Evolutionary conservation across 331 rosid genomes (phyloP).

Genomic region (Phaseolus coccineus): DNA sequence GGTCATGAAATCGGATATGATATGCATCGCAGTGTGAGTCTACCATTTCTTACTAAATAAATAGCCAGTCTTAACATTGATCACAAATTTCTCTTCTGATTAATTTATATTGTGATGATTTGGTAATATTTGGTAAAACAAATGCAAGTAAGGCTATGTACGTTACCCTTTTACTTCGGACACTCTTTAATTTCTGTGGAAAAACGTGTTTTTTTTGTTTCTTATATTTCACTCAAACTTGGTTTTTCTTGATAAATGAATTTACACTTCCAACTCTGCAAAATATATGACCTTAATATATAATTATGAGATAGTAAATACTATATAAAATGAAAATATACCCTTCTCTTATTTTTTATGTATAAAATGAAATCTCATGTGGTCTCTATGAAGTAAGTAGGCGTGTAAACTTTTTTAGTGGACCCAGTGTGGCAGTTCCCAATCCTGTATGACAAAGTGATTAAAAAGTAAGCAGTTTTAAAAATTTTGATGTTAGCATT

Average conservation of each 20-base stretch:
- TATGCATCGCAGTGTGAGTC: slow-evolving; percentile 68
- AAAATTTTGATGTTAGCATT: background rate
- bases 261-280: too few relatives aligned
- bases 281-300: too few relatives aligned
- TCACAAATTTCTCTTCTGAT: background rate
- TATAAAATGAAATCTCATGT: background rate
- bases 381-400: background rate
- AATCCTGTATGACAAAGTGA: background rate
- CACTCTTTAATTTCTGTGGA: too few relatives aligned
- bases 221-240: too few relatives aligned
- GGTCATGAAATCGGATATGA: slow-evolving; percentile 74
- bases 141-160: too few relatives aligned
- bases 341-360: background rate
- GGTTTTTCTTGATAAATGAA: too few relatives aligned
- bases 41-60: background rate
- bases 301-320: too few relatives aligned
- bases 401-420: background rate
- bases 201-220: too few relatives aligned
- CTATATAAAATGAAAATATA: too few relatives aligned
- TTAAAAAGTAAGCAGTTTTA: background rate
- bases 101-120: background rate
- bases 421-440: background rate
- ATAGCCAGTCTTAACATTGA: background rate
- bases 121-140: too few relatives aligned
- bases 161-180: too few relatives aligned